Conservation (phyloP, 352 stramenopile species). For the Phytophthora chlamydospora region DNA sequence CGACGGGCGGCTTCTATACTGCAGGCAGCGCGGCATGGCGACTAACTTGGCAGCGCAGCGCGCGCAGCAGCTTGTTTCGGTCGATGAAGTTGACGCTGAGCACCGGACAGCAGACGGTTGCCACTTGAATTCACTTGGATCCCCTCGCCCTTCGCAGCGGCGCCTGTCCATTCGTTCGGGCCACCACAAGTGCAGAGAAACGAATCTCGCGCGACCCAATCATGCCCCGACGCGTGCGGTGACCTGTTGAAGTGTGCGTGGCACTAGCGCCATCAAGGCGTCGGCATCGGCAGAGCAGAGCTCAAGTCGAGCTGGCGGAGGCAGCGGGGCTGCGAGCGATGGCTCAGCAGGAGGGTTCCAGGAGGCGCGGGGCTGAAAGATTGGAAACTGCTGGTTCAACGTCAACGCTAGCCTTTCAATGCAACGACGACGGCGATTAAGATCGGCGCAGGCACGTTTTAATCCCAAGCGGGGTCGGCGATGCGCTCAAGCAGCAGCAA, state of each 20-base stretch:
- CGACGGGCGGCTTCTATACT: conserved; percentile 13
- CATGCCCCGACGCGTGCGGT: conserved; percentile 19
- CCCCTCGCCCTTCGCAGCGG: neutral
- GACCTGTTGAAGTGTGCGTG: conserved; percentile 25
- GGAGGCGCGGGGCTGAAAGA: too few relatives aligned
- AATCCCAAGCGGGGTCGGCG: too few relatives aligned
- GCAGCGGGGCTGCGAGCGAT: neutral
- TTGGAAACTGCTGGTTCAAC: too few relatives aligned
- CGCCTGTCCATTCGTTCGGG: conserved; percentile 25
- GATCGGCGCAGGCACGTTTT: too few relatives aligned
- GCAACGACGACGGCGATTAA: too few relatives aligned
- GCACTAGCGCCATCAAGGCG: conserved; percentile 16
- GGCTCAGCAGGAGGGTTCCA: too few relatives aligned
- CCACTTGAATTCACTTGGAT: conserved; percentile 23
- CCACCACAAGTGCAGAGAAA: conserved; percentile 21
- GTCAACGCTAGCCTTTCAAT: too few relatives aligned
- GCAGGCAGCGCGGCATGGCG: neutral
- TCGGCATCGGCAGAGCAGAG: conserved; percentile 14
- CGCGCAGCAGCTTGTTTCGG: neutral
- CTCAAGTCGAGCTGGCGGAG: neutral
- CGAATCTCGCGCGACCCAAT: conserved; percentile 14
- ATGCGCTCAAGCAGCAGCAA: too few relatives aligned
- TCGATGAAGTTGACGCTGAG: neutral
- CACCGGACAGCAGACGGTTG: neutral
- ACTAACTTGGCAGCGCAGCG: too few relatives aligned